Percentiles rank a stretch among this genome's conserved stretches.
These are phyloP conservation scores for Talaromyces sp. DNA, from an alignment of 2,329 filamentous ascomycete genomes.

Conservation along the genomic window DNA sequence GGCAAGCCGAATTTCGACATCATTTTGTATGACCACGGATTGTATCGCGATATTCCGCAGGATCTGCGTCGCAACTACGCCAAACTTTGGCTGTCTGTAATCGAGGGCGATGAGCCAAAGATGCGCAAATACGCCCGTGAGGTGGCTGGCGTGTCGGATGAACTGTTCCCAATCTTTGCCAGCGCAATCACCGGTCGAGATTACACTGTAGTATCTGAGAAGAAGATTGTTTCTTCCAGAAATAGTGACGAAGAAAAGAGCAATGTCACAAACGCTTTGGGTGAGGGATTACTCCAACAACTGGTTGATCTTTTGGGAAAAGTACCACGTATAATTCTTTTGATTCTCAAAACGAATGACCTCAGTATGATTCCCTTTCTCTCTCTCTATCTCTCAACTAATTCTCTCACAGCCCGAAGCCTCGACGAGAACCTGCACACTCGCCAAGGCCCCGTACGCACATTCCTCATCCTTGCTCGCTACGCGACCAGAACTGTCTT, in stretches of 20 bases:
- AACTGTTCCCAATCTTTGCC: conserved; percentile 91
- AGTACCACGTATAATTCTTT: conserved; percentile 84
- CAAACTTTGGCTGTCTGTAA: conserved; percentile 94
- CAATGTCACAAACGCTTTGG: conserved; percentile 74
- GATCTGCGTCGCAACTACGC: conserved; percentile 79
- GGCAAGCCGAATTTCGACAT: conserved; percentile 80
- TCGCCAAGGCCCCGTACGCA: conserved; percentile 54
- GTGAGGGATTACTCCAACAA: conserved; percentile 82
- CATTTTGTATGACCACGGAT: conserved; percentile 91
- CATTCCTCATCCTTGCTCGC: conserved; percentile 59
- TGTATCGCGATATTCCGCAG: conserved; percentile 87
- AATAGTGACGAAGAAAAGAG: conserved; percentile 70
- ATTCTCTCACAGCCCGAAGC: conserved; percentile 56
- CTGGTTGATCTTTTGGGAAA: conserved; percentile 81
- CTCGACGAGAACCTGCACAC: conserved; percentile 73
- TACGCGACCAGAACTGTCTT: conserved; percentile 60
- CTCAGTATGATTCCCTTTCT: conserved; percentile 52
- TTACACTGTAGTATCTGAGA: conserved; percentile 65
- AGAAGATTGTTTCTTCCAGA: conserved; percentile 53
- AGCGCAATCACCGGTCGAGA: conserved; percentile 94
- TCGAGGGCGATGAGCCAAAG: conserved; percentile 74
- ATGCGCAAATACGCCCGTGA: conserved; percentile 89
- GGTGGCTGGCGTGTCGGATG: conserved; percentile 80
- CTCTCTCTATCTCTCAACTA: not conserved
- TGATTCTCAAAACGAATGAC: conserved; percentile 98